Conservation (phyloP, 257 asterid genomes). For the Nicotiana attenuata region DNA sequence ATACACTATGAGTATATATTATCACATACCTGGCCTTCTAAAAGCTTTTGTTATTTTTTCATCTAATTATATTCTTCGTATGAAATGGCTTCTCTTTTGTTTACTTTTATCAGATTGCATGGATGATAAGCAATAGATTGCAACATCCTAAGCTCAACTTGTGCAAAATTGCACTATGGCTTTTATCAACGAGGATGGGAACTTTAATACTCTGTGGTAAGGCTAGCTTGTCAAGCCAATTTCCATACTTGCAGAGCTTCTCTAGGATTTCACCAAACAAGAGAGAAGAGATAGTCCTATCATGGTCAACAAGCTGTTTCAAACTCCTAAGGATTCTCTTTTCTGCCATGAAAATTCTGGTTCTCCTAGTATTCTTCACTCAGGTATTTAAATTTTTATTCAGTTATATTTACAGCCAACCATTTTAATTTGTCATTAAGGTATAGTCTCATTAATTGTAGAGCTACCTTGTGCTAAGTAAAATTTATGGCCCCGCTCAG, state of each 20-base stretch:
- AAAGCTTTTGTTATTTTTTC: no score
- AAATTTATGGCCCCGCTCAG: no score
- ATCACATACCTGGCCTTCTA: no score
- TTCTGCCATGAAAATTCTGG: slow-evolving; percentile 35
- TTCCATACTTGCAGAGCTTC: slow-evolving; percentile 54
- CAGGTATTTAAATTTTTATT: slow-evolving; percentile 37
- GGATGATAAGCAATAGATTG: slow-evolving; percentile 24
- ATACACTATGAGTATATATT: no score
- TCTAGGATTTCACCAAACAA: slow-evolving; percentile 29
- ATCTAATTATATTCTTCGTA: no score
- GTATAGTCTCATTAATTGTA: neutral
- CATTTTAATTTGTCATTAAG: neutral
- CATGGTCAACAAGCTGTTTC: slow-evolving; percentile 55
- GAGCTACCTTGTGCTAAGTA: no score
- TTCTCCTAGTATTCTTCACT: slow-evolving; percentile 47
- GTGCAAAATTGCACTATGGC: slow-evolving; percentile 32
- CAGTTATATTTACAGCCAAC: neutral
- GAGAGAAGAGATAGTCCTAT: slow-evolving; percentile 40
- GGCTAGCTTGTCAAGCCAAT: slow-evolving; percentile 38
- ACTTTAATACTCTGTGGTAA: slow-evolving; percentile 55
- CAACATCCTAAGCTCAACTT: slow-evolving; percentile 31
- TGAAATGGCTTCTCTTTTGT: no score
- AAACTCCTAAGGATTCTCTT: slow-evolving; percentile 39
- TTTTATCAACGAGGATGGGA: slow-evolving; percentile 63
- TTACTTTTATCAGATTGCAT: slow-evolving; percentile 29